Evolutionary conservation across 441 rosid genomes (phyloP).

Genomic region (Bocquillonia castaneifolia): DNA sequence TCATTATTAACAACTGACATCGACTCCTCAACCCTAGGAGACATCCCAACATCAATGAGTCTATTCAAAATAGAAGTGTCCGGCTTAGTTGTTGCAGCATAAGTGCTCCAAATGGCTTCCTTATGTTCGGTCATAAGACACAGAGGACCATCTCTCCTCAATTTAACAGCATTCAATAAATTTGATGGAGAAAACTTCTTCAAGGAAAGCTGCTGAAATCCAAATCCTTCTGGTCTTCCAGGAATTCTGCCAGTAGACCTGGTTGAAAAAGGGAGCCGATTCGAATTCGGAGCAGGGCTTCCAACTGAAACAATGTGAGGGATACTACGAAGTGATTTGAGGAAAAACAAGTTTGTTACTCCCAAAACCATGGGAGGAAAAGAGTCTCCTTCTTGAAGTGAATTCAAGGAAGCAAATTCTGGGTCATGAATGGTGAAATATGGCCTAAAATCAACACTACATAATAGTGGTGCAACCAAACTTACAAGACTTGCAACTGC

Average conservation of each 20-base stretch:
- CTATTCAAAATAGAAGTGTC: slow-evolving; percentile 94
- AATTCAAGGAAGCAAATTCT: slow-evolving; percentile 60
- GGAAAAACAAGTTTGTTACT: slow-evolving; percentile 92
- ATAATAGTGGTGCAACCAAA: slow-evolving; percentile 80
- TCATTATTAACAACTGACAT: slow-evolving; percentile 98
- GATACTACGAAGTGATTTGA: slow-evolving; percentile 78
- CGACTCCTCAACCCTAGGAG: slow-evolving; percentile 95
- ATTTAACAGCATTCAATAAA: slow-evolving; percentile 71
- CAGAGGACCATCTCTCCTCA: slow-evolving; percentile 92
- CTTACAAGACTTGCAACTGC: slow-evolving; percentile 97
- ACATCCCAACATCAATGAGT: slow-evolving; percentile 90
- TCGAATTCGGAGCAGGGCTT: slow-evolving; percentile 59
- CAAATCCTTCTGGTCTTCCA: slow-evolving; percentile 66
- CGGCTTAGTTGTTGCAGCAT: slow-evolving; percentile 77
- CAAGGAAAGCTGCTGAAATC: slow-evolving; percentile 72
- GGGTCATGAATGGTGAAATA: slow-evolving; percentile 97
- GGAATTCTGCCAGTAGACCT: slow-evolving; percentile 62
- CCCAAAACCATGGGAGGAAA: slow-evolving; percentile 95
- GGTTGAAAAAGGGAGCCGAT: slow-evolving; percentile 44
- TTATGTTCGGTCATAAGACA: slow-evolving; percentile 97
- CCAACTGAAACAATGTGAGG: slow-evolving; percentile 96
- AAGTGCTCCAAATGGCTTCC: slow-evolving; percentile 94
- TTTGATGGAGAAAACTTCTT: slow-evolving; percentile 84
- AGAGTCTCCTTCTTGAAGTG: slow-evolving; percentile 60
- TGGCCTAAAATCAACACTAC: slow-evolving; percentile 93